Evolutionary conservation across 768 basidiomycete genomes (phyloP).

Genomic region (Collybiopsis luxurians): DNA sequence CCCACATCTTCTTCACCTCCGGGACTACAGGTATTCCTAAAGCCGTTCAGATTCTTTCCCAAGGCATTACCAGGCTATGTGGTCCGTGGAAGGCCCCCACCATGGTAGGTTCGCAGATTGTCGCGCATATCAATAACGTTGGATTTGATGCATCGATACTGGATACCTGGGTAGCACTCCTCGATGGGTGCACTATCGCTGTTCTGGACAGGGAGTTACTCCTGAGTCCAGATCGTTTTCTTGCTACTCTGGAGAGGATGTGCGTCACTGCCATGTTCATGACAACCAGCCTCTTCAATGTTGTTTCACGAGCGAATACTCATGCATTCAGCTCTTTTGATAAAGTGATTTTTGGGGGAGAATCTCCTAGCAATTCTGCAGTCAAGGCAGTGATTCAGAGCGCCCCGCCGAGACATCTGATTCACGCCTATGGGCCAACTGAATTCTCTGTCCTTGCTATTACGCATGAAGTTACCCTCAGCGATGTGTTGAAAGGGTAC

Average conservation of each 20-base stretch:
- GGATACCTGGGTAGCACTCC: conserved; percentile 3
- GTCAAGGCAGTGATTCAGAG: neutral
- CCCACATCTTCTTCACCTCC: conserved; percentile 6
- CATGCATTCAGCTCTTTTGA: neutral
- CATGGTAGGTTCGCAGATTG: neutral
- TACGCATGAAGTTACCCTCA: neutral
- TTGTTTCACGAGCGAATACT: neutral
- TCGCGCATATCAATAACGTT: neutral
- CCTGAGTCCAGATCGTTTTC: neutral
- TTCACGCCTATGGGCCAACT: conserved; percentile 6
- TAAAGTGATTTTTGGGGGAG: conserved; percentile 2
- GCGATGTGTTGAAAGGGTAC: neutral
- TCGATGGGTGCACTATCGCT: conserved; percentile 1
- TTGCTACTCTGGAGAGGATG: neutral
- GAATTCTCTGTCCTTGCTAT: conserved; percentile 3
- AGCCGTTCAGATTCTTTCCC: neutral
- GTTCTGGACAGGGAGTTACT: neutral
- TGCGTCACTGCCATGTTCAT: neutral
- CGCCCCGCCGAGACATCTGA: neutral
- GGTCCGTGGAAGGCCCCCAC: neutral
- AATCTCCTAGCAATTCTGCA: neutral
- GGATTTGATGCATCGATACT: conserved; percentile 1
- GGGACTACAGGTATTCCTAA: conserved; percentile 6
- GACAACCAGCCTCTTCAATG: neutral
- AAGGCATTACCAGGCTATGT: too few species aligned